Base-by-base conservation (phyloP, 2,329 filamentous ascomycete genomes). In the Aspergillus sergii region DNA sequence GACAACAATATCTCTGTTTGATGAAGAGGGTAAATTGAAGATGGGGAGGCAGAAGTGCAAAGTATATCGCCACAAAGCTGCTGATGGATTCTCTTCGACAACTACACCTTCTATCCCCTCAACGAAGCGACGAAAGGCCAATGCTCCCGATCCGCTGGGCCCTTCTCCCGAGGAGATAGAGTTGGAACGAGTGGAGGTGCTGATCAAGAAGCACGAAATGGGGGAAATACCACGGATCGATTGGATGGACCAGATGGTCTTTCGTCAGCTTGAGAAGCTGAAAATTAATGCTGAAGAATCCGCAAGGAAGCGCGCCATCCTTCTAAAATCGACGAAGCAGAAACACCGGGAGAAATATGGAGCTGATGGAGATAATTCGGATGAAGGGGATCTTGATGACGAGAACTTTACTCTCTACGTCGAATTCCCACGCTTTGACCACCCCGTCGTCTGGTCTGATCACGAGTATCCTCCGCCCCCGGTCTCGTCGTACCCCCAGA, bases 171-270 rank as follows among this genome's bases (percentile, higher is more conserved):
- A 90, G 69, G 88, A 96, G 64, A 89, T 92, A 59, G 95, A 99
- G 78, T 85, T 97, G 65, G 93, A 97, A 71, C 86, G 95, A 21
- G 86, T 99, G 69, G 94, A 98, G 73, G 90, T 88, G 59, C 79
- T 98, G 26, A 91, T 99, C 75, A 99, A 99, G 80, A 96, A 97
- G 79, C 95, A 98, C 74, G 96, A 99, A 75, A 96, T 97, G 91
- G 94, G 93, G 21, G 95, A 99, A 75, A 94, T 99, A 30, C 89
- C 92, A 0, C 88, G 93, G 19, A 91, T 97, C 55, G 92, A 96
- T 71, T 99, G 95, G 96, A 86, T 99, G 50, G 95, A 99, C 76
- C 92, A 95, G 72, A 85, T 98, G 70, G 94, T 97, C 3, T 99
- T 96, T 75, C 89, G 94, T 46, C 91, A 91, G 58, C 89, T 96